Evolutionary conservation across 208 protist genomes (phyloP), one percentile per base, ranked within the genome.

Genomic region (Crithidia mellificae): DNA sequence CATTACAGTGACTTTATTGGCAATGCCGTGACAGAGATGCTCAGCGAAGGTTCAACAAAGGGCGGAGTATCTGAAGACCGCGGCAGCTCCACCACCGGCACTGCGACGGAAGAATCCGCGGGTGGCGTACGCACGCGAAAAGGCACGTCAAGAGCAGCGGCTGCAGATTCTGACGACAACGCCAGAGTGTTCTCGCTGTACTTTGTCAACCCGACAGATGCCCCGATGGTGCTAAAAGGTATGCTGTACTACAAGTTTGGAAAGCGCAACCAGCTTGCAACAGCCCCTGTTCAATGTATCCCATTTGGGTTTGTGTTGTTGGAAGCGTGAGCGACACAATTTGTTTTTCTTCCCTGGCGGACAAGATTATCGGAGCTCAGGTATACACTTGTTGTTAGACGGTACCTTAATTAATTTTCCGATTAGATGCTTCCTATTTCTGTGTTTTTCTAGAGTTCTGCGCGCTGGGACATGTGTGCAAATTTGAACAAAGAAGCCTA

Each of bases 221-320:
- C 72, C 20, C 80, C 83, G 1, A 76, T 68, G 25, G 71, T 91
- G 20, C 68, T 95, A 70, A 95, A 95, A 65, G 90, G 90, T 5
- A 30, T 92, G 32, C 63, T 95, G 6, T 91, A 92, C 59, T 95
- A 93, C 63, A 84, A 82, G 44, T 27, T 88, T 8, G 83, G 70
- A 5, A 72, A 76, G 3, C 65, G 62, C 27, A 63, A 67, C 41
- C 43, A 79, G 2, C 32, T 81, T 3, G 44, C 59, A 17, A 76
- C 49, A 5, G 70, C 72, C 19, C 72, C 83, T 5, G 77, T 93
- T n/a, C 72, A 70, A 20, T 80, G 74, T 44, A 84, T 95, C 36
- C 72, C 90, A 9, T 93, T 95, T 47, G 83, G 79, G 0, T 78
- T 77, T 34, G 34, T 95, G 2, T 57, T 80, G 44, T 51, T 85